Conservation (phyloP, 805 yeast genomes). For the Scheffersomyces amazonensis region DNA sequence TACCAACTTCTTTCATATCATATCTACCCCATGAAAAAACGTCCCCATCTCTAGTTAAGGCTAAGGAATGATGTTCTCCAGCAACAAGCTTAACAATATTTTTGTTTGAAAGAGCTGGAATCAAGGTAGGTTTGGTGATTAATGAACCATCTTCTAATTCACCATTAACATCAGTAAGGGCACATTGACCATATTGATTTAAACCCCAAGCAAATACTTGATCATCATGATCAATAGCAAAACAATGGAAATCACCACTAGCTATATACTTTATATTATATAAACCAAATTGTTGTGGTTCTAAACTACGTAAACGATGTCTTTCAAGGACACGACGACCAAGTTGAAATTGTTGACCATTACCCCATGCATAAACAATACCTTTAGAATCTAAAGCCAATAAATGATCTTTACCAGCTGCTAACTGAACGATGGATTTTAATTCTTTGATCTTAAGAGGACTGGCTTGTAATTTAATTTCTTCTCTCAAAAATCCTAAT, state of each 20-base stretch:
- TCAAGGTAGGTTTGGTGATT: slow-evolving; percentile 72
- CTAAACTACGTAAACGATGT: slow-evolving; percentile 67
- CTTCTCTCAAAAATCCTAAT: slow-evolving; percentile 68
- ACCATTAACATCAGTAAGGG: slow-evolving; percentile 55
- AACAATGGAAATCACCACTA: slow-evolving; percentile 93
- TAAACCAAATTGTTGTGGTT: slow-evolving; percentile 81
- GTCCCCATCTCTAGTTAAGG: slow-evolving; percentile 68
- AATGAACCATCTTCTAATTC: slow-evolving; percentile 83
- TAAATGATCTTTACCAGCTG: slow-evolving; percentile 91
- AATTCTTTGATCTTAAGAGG: slow-evolving; percentile 66
- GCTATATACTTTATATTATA: slow-evolving; percentile 77
- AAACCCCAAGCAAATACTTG: slow-evolving; percentile 89
- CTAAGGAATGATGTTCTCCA: slow-evolving; percentile 93
- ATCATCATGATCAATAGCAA: slow-evolving; percentile 77
- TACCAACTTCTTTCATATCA: slow-evolving; percentile 92
- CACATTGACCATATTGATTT: slow-evolving; percentile 97
- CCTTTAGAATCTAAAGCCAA: slow-evolving; percentile 83
- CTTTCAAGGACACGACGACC: slow-evolving; percentile 85
- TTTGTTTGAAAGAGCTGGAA: slow-evolving; percentile 59
- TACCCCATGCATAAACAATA: slow-evolving; percentile 94
- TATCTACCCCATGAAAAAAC: slow-evolving; percentile 85
- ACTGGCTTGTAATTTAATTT: slow-evolving; percentile 56
- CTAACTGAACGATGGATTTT: slow-evolving; percentile 73
- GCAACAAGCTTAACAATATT: slow-evolving; percentile 66
- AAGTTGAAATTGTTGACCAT: slow-evolving; percentile 88